A percentile compares a stretch with the other conserved stretches of the same genome.
Conservation (phyloP, 441 rosid genomes). For the Erodium chrysanthum region DNA sequence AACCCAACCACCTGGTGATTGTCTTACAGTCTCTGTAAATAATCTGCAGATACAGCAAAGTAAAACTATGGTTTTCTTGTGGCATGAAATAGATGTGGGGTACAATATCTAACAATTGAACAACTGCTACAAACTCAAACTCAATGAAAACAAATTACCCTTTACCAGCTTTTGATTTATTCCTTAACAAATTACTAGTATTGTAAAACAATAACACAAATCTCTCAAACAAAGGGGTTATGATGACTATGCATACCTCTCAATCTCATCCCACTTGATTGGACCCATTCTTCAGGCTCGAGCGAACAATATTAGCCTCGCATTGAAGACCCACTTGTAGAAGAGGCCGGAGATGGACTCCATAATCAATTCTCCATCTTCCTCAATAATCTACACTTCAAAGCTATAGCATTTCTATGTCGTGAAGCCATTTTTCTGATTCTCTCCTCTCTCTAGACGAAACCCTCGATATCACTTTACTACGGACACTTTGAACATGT, state of each 20-base stretch:
- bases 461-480: too few relatives aligned
- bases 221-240: not conserved
- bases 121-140: not conserved
- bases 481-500: constrained; percentile 36
- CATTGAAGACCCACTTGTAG: constrained; percentile 4
- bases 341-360: too few relatives aligned
- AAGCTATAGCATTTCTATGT: too few relatives aligned
- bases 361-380: too few relatives aligned
- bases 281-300: not conserved
- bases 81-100: not conserved
- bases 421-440: too few relatives aligned
- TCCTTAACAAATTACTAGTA: not conserved
- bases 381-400: too few relatives aligned
- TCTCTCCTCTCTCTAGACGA: too few relatives aligned
- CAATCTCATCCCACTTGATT: too few relatives aligned
- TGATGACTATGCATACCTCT: not conserved
- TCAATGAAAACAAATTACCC: not conserved
- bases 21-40: not conserved
- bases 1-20: not conserved
- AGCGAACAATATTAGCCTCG: constrained; percentile 6
- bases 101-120: not conserved
- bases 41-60: not conserved
- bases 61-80: not conserved
- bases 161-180: not conserved
- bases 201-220: not conserved